Percentiles rank a stretch among this genome's conserved stretches.
Evolutionary conservation across 805 yeast genomes (phyloP).

Genomic region (Vanderwaltozyma yarrowii): DNA sequence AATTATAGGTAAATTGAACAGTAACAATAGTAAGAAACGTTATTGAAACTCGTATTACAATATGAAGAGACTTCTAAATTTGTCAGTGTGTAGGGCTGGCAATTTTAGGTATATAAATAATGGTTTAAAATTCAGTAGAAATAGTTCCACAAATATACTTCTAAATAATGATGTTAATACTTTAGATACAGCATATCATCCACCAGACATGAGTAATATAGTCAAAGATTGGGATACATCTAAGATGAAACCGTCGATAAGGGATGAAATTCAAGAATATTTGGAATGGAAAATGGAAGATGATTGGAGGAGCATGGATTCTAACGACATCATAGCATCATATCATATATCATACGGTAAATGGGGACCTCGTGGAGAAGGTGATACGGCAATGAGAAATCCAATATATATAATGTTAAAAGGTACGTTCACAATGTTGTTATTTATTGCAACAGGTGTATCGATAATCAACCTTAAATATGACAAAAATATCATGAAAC

Average conservation of each 20-base stretch:
- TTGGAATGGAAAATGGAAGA: conserved; percentile 25
- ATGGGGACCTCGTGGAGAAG: conserved; percentile 30
- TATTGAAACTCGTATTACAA: too few species aligned
- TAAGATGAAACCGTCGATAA: conserved; percentile 22
- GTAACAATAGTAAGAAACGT: too few species aligned
- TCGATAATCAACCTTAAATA: conserved; percentile 5
- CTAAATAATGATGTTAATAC: not conserved
- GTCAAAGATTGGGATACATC: conserved; percentile 25
- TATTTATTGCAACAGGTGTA: conserved; percentile 13
- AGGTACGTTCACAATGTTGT: conserved; percentile 15
- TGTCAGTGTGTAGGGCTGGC: too few species aligned
- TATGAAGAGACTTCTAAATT: too few species aligned
- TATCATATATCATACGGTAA: conserved; percentile 31
- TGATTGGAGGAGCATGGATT: conserved; percentile 26
- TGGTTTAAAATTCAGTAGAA: too few species aligned
- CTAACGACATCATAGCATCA: conserved; percentile 22
- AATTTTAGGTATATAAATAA: too few species aligned
- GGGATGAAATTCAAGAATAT: conserved; percentile 31
- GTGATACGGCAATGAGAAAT: conserved; percentile 1
- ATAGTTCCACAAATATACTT: too few species aligned
- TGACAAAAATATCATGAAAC: conserved; percentile 3
- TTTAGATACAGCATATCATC: conserved; percentile 10
- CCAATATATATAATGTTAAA: conserved; percentile 14
- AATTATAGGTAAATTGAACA: too few species aligned
- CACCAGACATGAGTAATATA: conserved; percentile 26